Evolutionary conservation across 805 yeast species (phyloP).

Genomic region (Naumovozyma baii): DNA sequence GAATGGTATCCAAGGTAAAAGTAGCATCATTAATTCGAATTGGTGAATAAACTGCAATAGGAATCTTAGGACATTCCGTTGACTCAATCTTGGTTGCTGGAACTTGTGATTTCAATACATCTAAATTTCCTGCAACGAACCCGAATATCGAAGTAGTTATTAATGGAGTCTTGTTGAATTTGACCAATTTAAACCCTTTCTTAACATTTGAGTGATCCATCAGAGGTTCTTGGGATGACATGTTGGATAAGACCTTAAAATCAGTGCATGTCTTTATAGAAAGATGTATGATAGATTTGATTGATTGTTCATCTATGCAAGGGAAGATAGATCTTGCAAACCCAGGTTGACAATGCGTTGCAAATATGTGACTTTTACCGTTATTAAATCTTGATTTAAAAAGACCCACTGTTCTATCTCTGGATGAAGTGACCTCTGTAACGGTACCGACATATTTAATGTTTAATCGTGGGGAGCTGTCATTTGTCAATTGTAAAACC

Average conservation of each 20-base stretch:
- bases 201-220: conserved; percentile 15
- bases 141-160: conserved; percentile 59
- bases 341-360: conserved; percentile 67
- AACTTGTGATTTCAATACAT: conserved; percentile 35
- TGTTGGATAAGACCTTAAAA: conserved; percentile 46
- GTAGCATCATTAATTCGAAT: conserved; percentile 37
- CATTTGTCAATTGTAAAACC: conserved; percentile 1
- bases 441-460: conserved; percentile 44
- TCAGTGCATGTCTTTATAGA: conserved; percentile 35
- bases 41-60: conserved; percentile 47
- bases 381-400: conserved; percentile 59
- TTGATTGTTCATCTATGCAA: conserved; percentile 54
- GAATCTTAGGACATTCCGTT: conserved; percentile 24
- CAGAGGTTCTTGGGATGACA: conserved; percentile 25
- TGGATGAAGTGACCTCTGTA: conserved; percentile 40
- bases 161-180: conserved; percentile 45
- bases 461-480: conserved; percentile 7
- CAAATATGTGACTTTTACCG: conserved; percentile 39
- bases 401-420: conserved; percentile 53
- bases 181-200: conserved; percentile 26
- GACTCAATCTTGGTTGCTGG: conserved; percentile 11
- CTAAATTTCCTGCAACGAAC: conserved; percentile 60
- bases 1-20: conserved; percentile 42
- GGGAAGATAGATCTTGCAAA: conserved; percentile 59
- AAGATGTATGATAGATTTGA: conserved; percentile 44